Evolutionary conservation across 495 filamentous ascomycete species (phyloP).

Genomic region (Zalerion maritima): DNA sequence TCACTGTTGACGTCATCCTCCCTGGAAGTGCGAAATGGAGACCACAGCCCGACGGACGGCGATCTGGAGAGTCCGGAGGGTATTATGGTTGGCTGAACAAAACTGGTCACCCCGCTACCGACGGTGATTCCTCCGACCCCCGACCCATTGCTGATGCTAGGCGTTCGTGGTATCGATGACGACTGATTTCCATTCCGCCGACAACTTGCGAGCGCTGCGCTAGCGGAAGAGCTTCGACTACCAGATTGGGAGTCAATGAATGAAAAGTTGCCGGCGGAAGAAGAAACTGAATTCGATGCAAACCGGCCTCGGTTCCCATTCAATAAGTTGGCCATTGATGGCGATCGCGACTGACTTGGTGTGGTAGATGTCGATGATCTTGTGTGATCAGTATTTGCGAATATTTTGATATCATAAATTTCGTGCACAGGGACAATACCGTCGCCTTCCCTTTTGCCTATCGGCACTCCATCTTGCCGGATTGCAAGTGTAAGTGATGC

Average conservation of each 20-base stretch:
- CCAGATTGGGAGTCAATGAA: slow-evolving; percentile 12
- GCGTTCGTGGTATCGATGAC: slow-evolving; percentile 2
- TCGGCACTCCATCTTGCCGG: slow-evolving; percentile 36
- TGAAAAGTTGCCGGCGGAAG: slow-evolving; percentile 13
- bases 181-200: slow-evolving; percentile 11
- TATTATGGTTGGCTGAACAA: slow-evolving; percentile 9
- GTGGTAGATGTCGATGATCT: slow-evolving; percentile 33
- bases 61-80: background rate
- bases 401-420: slow-evolving; percentile 63
- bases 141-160: slow-evolving; percentile 5
- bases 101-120: slow-evolving; percentile 20
- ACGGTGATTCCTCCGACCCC: slow-evolving; percentile 18
- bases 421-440: slow-evolving; percentile 28
- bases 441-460: slow-evolving; percentile 18
- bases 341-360: slow-evolving; percentile 11
- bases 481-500: slow-evolving; percentile 85
- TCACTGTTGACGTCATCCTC: slow-evolving; percentile 19
- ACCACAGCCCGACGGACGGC: slow-evolving; percentile 16
- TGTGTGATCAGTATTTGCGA: slow-evolving; percentile 71
- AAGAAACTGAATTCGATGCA: slow-evolving; percentile 16
- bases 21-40: slow-evolving; percentile 13
- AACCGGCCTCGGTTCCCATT: slow-evolving; percentile 10
- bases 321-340: slow-evolving; percentile 10
- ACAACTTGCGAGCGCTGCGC: slow-evolving; percentile 17
- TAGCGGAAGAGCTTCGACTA: slow-evolving; percentile 16